A percentile compares a stretch with the other conserved stretches of the same genome.
Conservation (phyloP, 768 basidiomycete genomes). For the button mushroom (Agaricus bisporus) region DNA sequence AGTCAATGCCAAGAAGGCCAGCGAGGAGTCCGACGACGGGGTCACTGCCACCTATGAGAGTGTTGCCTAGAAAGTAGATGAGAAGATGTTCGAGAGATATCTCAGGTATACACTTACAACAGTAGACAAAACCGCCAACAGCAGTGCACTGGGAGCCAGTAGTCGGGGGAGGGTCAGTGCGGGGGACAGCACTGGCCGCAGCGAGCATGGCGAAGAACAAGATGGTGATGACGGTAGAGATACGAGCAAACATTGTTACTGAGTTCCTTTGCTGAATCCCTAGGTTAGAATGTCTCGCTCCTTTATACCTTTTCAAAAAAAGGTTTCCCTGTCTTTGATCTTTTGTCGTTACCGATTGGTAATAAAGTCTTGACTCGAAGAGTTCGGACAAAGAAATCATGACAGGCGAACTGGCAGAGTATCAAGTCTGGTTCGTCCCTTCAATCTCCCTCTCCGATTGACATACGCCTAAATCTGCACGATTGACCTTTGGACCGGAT, state of each 20-base stretch:
- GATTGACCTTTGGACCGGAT: no score
- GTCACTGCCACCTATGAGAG: conserved; percentile 14
- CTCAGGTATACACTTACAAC: conserved; percentile 12
- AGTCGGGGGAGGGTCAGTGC: conserved; percentile 10
- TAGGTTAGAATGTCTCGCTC: no score
- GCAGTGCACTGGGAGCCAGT: conserved; percentile 20
- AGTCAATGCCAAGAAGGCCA: conserved; percentile 26
- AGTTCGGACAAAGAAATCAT: background rate
- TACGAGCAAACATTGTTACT: conserved; percentile 23
- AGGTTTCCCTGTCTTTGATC: no score
- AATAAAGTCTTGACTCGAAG: no score
- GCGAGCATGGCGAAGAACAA: conserved; percentile 21
- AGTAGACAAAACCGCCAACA: conserved; percentile 16
- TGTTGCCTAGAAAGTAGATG: conserved; percentile 15
- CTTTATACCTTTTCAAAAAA: no score
- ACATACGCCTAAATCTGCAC: no score
- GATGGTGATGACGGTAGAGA: conserved; percentile 16
- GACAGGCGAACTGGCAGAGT: no score
- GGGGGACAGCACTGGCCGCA: conserved; percentile 20
- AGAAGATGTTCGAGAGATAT: background rate
- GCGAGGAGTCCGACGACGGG: conserved; percentile 15
- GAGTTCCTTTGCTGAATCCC: background rate
- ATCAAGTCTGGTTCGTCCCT: no score
- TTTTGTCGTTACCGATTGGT: no score
- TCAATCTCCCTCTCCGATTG: no score